Evolutionary conservation across 2,329 filamentous ascomycete species (phyloP), one percentile per base, ranked within the genome.

Genomic region (Pseudopithomyces maydicus): DNA sequence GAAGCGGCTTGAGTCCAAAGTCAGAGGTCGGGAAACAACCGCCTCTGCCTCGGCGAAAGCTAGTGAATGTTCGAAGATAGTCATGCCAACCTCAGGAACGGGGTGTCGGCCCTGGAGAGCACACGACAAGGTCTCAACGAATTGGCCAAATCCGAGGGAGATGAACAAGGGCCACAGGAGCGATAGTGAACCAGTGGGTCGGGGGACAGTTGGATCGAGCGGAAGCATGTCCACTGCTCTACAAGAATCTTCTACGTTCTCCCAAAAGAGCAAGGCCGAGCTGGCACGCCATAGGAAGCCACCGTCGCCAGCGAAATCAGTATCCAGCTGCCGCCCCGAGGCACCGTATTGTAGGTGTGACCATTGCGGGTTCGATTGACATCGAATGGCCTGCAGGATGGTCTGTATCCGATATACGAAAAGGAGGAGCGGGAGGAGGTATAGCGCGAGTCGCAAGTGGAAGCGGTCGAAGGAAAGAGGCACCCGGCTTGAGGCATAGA

Each of bases 11-110:
- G 90, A 89, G 0, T 88, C 87, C 74, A 92, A 86, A 12, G 89
- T 89, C 14, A 97, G 84, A 49, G 92, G 90, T 63, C 88, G 90
- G 66, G 88, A 88, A 44, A 97, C 88, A 62, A 93, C 90, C 29
- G 91, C 89, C 74, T 99, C 95, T 8, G 94, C 94, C 76, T 99
- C 95, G 11, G 94, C 92, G 78, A 98, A 99, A 2, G 94, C 94
- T 8, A 99, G 82, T 0, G 93, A 97, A 71, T 97, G 93, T 73
- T 99, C 95, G 68, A 98, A 97, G 2, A 97, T 85, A 0, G 93
- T 97, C 91, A 98, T 97, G 17, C 92, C 93, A 1, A 92, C 96
- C 77, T 98, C 95, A 0, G 91, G 89, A 61, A 90, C 86, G 0
- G 91, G 85, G 2, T 87, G 85, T 2, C 90, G 87, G 32, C 94